phyloP scores from a whole-genome alignment of 495 filamentous ascomycete species.

The Trichoderma gamsii region DNA sequence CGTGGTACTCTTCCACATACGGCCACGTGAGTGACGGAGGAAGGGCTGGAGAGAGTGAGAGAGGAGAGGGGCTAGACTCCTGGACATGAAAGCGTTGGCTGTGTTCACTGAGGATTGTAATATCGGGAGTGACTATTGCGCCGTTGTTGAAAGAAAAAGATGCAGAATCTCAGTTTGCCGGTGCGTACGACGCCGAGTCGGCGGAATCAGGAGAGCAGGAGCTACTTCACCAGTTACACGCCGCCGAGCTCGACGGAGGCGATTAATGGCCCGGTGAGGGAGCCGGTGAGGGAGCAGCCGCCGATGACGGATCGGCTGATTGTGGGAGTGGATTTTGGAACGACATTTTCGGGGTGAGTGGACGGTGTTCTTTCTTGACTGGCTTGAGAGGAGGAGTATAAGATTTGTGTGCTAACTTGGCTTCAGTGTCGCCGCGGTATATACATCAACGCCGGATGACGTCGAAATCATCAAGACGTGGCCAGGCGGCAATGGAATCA shows the following conservation, averaged over 20 bases:
- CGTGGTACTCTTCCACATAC: no score
- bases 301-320: constrained; percentile 50
- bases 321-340: constrained; percentile 64
- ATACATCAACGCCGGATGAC: constrained; percentile 69
- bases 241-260: constrained; percentile 47
- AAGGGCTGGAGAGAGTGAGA: no score
- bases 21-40: no score
- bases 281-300: constrained; percentile 42
- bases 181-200: constrained; percentile 38
- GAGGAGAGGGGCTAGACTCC: no score
- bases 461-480: constrained; percentile 77
- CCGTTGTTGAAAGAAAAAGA: neutral
- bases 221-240: constrained; percentile 46
- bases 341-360: constrained; percentile 62
- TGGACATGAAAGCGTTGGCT: no score
- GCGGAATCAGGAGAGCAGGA: constrained; percentile 50
- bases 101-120: constrained; percentile 13
- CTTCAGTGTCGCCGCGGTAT: constrained; percentile 62
- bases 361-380: constrained; percentile 1
- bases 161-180: constrained; percentile 44
- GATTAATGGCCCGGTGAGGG: constrained; percentile 48
- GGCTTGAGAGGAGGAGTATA: neutral
- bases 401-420: neutral
- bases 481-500: constrained; percentile 70
- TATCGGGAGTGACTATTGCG: neutral